Conservation (phyloP, 345 rosid genomes). For the Rhizophora mangle region DNA sequence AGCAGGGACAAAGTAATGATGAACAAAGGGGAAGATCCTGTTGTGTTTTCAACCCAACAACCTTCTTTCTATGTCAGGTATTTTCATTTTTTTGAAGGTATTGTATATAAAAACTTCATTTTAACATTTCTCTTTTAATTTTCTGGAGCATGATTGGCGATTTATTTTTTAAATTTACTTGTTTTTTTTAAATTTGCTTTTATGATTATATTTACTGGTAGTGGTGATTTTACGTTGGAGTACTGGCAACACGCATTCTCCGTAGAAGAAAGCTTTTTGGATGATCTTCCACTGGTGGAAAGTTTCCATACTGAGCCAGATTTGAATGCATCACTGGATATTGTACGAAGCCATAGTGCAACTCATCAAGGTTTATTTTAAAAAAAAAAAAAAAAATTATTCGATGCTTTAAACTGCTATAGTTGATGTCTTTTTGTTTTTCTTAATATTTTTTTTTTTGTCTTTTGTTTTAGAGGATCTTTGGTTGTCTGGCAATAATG, state of each 20-base stretch:
- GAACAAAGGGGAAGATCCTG: conserved; percentile 28
- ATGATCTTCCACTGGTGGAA: conserved; percentile 22
- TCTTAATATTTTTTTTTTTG: not conserved
- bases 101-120: too few relatives aligned
- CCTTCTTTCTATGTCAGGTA: conserved; percentile 26
- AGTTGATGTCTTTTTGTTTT: not conserved
- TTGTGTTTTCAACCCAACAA: conserved; percentile 20
- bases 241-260: conserved; percentile 23
- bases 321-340: conserved; percentile 14
- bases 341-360: conserved; percentile 15
- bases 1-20: conserved; percentile 11
- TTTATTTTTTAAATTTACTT: too few relatives aligned
- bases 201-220: not conserved
- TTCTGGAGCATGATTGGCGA: not conserved
- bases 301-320: conserved; percentile 4
- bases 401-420: conserved; percentile 22
- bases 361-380: conserved; percentile 36
- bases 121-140: too few relatives aligned
- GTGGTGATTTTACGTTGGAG: conserved; percentile 21
- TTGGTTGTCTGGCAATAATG: conserved; percentile 1
- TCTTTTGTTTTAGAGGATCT: conserved; percentile 7
- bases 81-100: not conserved
- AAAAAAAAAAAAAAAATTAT: too few relatives aligned
- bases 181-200: not conserved
- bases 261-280: conserved; percentile 20